A percentile compares a stretch with the other conserved stretches of the same genome.
These are phyloP conservation scores for Pisolithus marmoratus DNA, from an alignment of 768 basidiomycete species.

Conservation along the genomic window DNA sequence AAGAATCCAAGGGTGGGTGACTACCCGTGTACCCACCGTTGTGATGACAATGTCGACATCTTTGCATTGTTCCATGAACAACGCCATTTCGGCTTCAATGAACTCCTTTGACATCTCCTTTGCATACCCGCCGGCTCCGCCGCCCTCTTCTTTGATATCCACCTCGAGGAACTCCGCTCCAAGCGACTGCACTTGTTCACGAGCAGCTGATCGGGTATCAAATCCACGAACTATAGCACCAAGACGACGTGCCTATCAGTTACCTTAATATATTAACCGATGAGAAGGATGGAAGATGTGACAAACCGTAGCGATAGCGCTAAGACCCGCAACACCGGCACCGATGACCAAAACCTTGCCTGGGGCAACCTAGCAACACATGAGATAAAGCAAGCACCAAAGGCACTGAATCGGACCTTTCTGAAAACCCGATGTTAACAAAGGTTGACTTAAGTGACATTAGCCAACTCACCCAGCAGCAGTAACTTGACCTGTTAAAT, in stretches of 20 bases:
- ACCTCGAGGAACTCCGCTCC: constrained; percentile 92
- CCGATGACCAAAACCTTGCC: constrained; percentile 86
- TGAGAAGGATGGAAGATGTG: not conserved
- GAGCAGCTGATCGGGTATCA: constrained; percentile 78
- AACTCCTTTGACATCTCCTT: constrained; percentile 91
- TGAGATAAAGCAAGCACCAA: constrained; percentile 11
- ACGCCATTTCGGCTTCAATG: constrained; percentile 80
- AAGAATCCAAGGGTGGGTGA: not conserved
- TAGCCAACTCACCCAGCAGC: constrained; percentile 69
- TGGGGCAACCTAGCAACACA: constrained; percentile 59
- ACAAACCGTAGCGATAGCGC: constrained; percentile 75
- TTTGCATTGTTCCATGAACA: constrained; percentile 83
- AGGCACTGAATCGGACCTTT: constrained; percentile 31
- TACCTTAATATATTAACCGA: not conserved
- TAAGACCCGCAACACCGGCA: constrained; percentile 84
- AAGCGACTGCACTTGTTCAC: constrained; percentile 85
- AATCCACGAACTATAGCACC: constrained; percentile 88
- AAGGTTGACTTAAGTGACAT: not conserved
- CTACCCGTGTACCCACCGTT: constrained; percentile 42
- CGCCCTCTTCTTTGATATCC: constrained; percentile 71
- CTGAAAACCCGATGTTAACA: constrained; percentile 21
- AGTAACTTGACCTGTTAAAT: constrained; percentile 86
- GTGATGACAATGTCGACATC: constrained; percentile 89
- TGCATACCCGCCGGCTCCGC: constrained; percentile 79
- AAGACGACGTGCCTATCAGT: constrained; percentile 61